Percentiles rank a stretch among this genome's conserved stretches.
Conservation (phyloP, 2,329 filamentous ascomycete genomes). For the Plenodomus lindquistii region DNA sequence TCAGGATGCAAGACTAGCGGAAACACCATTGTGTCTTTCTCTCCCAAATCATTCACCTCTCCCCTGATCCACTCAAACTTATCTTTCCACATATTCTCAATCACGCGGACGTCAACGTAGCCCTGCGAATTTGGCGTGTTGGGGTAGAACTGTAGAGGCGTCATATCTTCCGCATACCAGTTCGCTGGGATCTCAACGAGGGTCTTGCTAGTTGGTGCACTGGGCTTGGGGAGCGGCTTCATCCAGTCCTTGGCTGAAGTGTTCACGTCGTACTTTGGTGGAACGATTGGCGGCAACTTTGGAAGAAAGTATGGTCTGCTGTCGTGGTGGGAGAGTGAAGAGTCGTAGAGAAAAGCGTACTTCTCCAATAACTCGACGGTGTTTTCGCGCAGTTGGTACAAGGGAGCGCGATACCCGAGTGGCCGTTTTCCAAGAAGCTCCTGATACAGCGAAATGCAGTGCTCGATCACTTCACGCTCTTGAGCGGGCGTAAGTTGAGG, state of each 20-base stretch:
- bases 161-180: slow-evolving; percentile 59
- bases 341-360: slow-evolving; percentile 56
- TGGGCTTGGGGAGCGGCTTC: slow-evolving; percentile 43
- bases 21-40: slow-evolving; percentile 50
- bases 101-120: slow-evolving; percentile 60
- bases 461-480: slow-evolving; percentile 55
- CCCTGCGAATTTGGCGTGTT: slow-evolving; percentile 58
- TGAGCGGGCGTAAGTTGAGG: slow-evolving; percentile 53
- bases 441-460: slow-evolving; percentile 53
- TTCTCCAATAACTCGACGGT: slow-evolving; percentile 55
- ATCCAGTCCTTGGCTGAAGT: slow-evolving; percentile 51
- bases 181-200: slow-evolving; percentile 56
- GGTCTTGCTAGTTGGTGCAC: slow-evolving; percentile 24
- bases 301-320: slow-evolving; percentile 56
- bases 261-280: slow-evolving; percentile 46
- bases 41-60: slow-evolving; percentile 44
- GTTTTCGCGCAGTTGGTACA: slow-evolving; percentile 56
- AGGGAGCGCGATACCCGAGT: slow-evolving; percentile 55
- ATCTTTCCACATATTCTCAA: slow-evolving; percentile 66
- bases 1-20: slow-evolving; percentile 61
- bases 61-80: slow-evolving; percentile 59
- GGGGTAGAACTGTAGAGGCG: slow-evolving; percentile 53
- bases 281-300: slow-evolving; percentile 44
- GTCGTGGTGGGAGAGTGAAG: slow-evolving; percentile 56
- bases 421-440: slow-evolving; percentile 52